Percentiles rank a stretch among this genome's conserved stretches.
phyloP scores from a whole-genome alignment of 371 early-diverging fungal genomes.

The Mortierella sp. region DNA sequence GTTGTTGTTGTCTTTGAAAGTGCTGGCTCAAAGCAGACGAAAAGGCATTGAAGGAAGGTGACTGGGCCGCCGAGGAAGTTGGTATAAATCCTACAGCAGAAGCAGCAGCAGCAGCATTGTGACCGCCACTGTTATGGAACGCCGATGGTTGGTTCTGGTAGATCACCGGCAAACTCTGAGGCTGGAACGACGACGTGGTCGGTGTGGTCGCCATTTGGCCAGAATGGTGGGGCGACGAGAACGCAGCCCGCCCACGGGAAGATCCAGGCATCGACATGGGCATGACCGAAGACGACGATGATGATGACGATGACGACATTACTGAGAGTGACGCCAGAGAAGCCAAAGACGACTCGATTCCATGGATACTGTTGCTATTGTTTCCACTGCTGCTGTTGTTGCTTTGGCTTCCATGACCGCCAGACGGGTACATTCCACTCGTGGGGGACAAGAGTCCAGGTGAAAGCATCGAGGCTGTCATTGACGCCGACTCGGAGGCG shows the following conservation, averaged over 20 bases:
- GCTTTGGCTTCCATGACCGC: slow-evolving; percentile 18
- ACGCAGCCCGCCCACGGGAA: slow-evolving; percentile 30
- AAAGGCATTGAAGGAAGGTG: slow-evolving; percentile 28
- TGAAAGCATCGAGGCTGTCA: slow-evolving; percentile 50
- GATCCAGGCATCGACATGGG: slow-evolving; percentile 36
- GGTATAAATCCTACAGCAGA: slow-evolving; percentile 16
- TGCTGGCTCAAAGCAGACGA: slow-evolving; percentile 47
- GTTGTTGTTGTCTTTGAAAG: slow-evolving; percentile 40
- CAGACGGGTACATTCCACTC: slow-evolving; percentile 12
- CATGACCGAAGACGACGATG: slow-evolving; percentile 19
- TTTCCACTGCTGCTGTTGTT: background rate
- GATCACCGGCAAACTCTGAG: slow-evolving; percentile 45
- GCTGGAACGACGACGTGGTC: slow-evolving; percentile 46
- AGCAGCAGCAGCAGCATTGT: background rate
- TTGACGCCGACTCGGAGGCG: slow-evolving; percentile 31
- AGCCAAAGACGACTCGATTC: slow-evolving; percentile 52
- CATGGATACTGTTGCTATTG: slow-evolving; percentile 22
- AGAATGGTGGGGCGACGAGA: slow-evolving; percentile 17
- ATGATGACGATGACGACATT: slow-evolving; percentile 27
- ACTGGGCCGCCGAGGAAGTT: slow-evolving; percentile 27
- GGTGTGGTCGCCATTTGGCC: slow-evolving; percentile 29
- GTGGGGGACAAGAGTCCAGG: slow-evolving; percentile 31
- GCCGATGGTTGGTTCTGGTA: slow-evolving; percentile 39
- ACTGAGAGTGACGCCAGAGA: slow-evolving; percentile 52
- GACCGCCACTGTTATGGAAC: background rate